Evolutionary conservation across 2,329 filamentous ascomycete species (phyloP).

Genomic region (Macrophomina tecta): DNA sequence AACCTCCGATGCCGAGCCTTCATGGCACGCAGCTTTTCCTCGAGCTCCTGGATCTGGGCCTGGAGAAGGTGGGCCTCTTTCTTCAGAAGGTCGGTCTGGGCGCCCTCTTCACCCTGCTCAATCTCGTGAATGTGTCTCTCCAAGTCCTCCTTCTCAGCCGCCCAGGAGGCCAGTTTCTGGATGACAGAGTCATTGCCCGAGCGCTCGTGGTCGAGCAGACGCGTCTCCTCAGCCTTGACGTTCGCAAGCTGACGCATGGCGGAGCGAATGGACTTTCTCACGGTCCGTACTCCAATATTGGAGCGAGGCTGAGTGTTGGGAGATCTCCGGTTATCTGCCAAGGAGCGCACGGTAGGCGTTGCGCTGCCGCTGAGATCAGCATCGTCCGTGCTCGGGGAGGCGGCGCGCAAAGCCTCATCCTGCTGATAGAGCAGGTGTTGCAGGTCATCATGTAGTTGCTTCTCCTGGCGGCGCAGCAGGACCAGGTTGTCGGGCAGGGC

Average conservation of each 20-base stretch:
- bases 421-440: constrained; percentile 67
- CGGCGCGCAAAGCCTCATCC: constrained; percentile 61
- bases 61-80: constrained; percentile 61
- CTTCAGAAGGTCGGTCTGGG: constrained; percentile 59
- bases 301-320: constrained; percentile 59
- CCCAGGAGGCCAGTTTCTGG: constrained; percentile 64
- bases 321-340: constrained; percentile 47
- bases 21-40: constrained; percentile 67
- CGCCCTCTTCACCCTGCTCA: constrained; percentile 60
- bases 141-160: constrained; percentile 61
- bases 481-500: constrained; percentile 50
- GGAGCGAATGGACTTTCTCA: constrained; percentile 68
- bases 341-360: constrained; percentile 49
- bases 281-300: constrained; percentile 64
- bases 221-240: constrained; percentile 72
- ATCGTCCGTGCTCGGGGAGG: constrained; percentile 52
- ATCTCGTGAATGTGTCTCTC: constrained; percentile 62
- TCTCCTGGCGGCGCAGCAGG: constrained; percentile 59
- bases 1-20: constrained; percentile 45
- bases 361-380: constrained; percentile 55
- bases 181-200: constrained; percentile 64
- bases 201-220: constrained; percentile 63
- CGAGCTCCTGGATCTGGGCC: constrained; percentile 69
- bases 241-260: constrained; percentile 69
- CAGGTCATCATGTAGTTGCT: constrained; percentile 62